Evolutionary conservation across 2,329 filamentous ascomycete genomes (phyloP), one percentile per base, ranked within the genome.

Genomic region (Nigrograna mackinnonii): DNA sequence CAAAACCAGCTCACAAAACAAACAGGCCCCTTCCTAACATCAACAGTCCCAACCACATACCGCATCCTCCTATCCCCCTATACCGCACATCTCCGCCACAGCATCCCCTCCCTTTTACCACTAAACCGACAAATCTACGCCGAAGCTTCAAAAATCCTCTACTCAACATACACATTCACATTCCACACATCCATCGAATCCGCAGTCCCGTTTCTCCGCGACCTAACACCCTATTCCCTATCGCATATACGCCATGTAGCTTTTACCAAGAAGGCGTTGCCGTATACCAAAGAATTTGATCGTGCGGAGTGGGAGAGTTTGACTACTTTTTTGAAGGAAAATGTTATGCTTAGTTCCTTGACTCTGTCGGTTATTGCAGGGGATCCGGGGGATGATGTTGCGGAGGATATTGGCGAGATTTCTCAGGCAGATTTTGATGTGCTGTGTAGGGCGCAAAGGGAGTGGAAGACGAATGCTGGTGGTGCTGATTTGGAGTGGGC

Each of bases 141-240:
- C 44, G 82, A 85, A 59, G 76, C 78, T n/a, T 67, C 76, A 4
- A 71, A 77, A 43, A 58, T 80, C 13, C 67, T 86, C 3, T 86
- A 85, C 62, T 71, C 69, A 6, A 68, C 61, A 41, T 79, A 83
- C 57, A 69, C 69, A 1, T 85, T 85, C 60, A 76, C 79, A 54
- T 86, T 86, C 59, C 78, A 77, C 47, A 72, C 73, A 35, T 73
- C 81, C 62, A 71, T 85, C 49, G 82, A 85, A 62, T 79, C 82
- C 13, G 73, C 82, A 5, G 72, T 77, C 1, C 80, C 82, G 0
- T 85, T 85, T 57, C 68, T 86, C 28, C 67, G 70, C 22, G 80
- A 85, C 57, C 71, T 83, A 22, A 79, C 77, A 2, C 70, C 74
- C 1, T 52, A 61, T 14, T 75, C 77, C 2, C 71, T 78, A 22